These are phyloP conservation scores for Aspergillus egyptiacus DNA, from an alignment of 495 filamentous ascomycete species.

Conservation along the genomic window DNA sequence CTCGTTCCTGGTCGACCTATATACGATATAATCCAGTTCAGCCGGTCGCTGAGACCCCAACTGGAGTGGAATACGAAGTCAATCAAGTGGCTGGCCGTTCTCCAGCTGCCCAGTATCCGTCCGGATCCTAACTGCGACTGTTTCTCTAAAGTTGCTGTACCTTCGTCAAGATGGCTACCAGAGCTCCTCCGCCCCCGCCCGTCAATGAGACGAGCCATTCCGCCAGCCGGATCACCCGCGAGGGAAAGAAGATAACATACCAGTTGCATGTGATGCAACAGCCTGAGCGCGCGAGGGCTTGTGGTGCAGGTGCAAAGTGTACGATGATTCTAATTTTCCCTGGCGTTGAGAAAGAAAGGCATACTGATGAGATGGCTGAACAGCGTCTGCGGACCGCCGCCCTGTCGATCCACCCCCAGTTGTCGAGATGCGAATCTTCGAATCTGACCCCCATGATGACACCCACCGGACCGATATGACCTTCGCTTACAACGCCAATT, in stretches of 20 bases:
- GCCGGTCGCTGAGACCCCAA: neutral
- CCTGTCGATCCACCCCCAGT: slow-evolving; percentile 96
- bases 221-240: slow-evolving; percentile 63
- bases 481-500: slow-evolving; percentile 90
- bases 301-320: slow-evolving; percentile 94
- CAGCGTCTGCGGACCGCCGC: slow-evolving; percentile 90
- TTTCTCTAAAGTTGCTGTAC: neutral
- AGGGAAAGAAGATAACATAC: slow-evolving; percentile 78
- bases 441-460: slow-evolving; percentile 58
- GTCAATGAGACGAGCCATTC: slow-evolving; percentile 54
- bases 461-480: slow-evolving; percentile 67
- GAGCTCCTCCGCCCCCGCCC: slow-evolving; percentile 31
- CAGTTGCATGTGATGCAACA: slow-evolving; percentile 85
- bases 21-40: neutral
- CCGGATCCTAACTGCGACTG: neutral
- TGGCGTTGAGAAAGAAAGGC: neutral
- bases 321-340: slow-evolving; percentile 28
- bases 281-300: slow-evolving; percentile 91
- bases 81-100: neutral
- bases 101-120: neutral
- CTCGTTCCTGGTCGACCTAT: neutral
- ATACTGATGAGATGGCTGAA: slow-evolving; percentile 9
- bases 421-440: slow-evolving; percentile 83
- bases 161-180: slow-evolving; percentile 27
- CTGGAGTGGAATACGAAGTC: neutral